Evolutionary conservation across 208 protist genomes (phyloP).

Genomic region (Willaertia magna): DNA sequence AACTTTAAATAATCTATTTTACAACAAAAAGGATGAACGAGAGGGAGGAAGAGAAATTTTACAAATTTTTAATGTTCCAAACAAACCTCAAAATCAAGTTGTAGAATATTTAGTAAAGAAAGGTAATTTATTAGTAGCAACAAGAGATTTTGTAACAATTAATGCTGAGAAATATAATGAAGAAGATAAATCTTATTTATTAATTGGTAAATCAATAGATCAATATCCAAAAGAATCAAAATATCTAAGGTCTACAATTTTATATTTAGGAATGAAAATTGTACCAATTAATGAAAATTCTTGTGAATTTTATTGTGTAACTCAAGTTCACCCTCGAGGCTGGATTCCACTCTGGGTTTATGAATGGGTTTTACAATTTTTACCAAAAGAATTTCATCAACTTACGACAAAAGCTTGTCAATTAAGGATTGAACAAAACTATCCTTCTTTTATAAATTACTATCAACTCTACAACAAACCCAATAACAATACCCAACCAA

Average conservation of each 20-base stretch:
- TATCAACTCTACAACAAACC: no score
- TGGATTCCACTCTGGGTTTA: not conserved
- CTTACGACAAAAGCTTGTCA: not conserved
- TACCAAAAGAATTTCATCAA: not conserved
- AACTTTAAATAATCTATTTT: not conserved
- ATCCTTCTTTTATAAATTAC: not conserved
- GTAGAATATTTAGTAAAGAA: not conserved
- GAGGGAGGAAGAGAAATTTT: not conserved
- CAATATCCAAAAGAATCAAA: not conserved
- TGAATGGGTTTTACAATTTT: not conserved
- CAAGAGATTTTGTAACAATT: not conserved
- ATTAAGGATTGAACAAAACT: not conserved
- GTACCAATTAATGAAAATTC: not conserved
- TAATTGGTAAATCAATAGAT: not conserved
- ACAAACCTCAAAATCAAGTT: not conserved
- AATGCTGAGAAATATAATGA: not conserved
- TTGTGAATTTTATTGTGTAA: not conserved
- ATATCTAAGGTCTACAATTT: not conserved
- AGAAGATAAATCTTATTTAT: not conserved
- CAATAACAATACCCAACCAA: no score
- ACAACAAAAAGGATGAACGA: no score
- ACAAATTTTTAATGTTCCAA: not conserved
- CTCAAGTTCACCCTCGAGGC: not conserved
- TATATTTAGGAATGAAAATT: not conserved
- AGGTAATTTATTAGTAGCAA: not conserved